Percentiles rank a stretch among this genome's conserved stretches.
Evolutionary conservation across 805 yeast species (phyloP).

Genomic region (Starmerella riodocensis): DNA sequence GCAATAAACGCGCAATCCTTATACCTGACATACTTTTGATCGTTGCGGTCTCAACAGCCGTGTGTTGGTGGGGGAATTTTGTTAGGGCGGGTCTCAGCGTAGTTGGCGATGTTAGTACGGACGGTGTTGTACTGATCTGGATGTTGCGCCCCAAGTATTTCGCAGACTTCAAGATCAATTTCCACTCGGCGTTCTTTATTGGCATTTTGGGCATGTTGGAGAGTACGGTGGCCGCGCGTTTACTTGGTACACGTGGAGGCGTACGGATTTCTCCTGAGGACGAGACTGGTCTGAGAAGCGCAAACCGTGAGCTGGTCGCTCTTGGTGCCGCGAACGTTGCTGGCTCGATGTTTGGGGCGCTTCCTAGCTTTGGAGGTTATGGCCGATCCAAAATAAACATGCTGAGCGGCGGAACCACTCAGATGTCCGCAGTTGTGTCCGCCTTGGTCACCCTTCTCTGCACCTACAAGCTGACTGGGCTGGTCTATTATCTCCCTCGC

Average conservation of each 20-base stretch:
- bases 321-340: slow-evolving; percentile 62
- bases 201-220: slow-evolving; percentile 87
- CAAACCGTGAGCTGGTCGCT: slow-evolving; percentile 85
- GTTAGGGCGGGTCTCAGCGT: slow-evolving; percentile 40
- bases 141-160: slow-evolving; percentile 41
- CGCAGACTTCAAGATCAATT: slow-evolving; percentile 39
- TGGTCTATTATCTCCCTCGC: slow-evolving; percentile 60
- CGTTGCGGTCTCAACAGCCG: slow-evolving; percentile 46
- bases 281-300: slow-evolving; percentile 39
- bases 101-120: slow-evolving; percentile 52
- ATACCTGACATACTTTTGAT: slow-evolving; percentile 77
- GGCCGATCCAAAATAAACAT: slow-evolving; percentile 86
- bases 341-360: slow-evolving; percentile 43
- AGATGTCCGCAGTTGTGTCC: slow-evolving; percentile 71
- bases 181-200: slow-evolving; percentile 60
- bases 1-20: slow-evolving; percentile 38
- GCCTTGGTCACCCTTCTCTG: slow-evolving; percentile 61
- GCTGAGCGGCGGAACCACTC: slow-evolving; percentile 75
- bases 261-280: background rate
- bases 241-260: slow-evolving; percentile 55
- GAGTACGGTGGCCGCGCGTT: slow-evolving; percentile 82
- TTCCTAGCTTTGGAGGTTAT: slow-evolving; percentile 93
- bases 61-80: slow-evolving; percentile 33
- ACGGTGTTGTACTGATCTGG: slow-evolving; percentile 37
- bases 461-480: slow-evolving; percentile 44